Evolutionary conservation across 768 basidiomycete genomes (phyloP).

Genomic region (Cantharellus cinnabarinus): DNA sequence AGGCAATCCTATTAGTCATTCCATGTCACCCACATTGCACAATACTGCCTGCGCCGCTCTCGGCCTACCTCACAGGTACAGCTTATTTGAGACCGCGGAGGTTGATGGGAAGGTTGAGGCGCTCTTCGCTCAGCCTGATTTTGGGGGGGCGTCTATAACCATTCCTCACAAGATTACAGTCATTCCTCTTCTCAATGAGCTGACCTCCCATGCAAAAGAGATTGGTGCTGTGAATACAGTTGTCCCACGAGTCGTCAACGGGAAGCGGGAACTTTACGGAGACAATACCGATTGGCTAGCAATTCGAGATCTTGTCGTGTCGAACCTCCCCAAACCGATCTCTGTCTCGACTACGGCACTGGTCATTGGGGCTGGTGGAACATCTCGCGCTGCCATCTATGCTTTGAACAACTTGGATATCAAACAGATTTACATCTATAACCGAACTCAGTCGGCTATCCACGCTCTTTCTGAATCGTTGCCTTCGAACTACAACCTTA

Average conservation of each 20-base stretch:
- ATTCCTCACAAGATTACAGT: slow-evolving; percentile 89
- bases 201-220: slow-evolving; percentile 60
- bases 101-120: slow-evolving; percentile 46
- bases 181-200: slow-evolving; percentile 56
- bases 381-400: slow-evolving; percentile 84
- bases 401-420: slow-evolving; percentile 56
- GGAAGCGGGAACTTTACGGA: slow-evolving; percentile 40
- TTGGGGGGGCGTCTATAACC: slow-evolving; percentile 92
- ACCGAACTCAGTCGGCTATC: slow-evolving; percentile 63
- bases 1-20: slow-evolving; percentile 72
- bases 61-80: slow-evolving; percentile 70
- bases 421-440: slow-evolving; percentile 61
- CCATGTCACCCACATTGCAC: slow-evolving; percentile 84
- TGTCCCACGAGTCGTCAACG: slow-evolving; percentile 30
- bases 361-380: slow-evolving; percentile 90
- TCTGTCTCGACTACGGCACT: slow-evolving; percentile 32
- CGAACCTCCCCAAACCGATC: slow-evolving; percentile 11
- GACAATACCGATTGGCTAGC: slow-evolving; percentile 97
- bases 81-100: slow-evolving; percentile 47
- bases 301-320: slow-evolving; percentile 33
- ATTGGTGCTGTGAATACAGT: slow-evolving; percentile 97
- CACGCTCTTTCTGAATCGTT: slow-evolving; percentile 46
- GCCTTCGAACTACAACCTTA: slow-evolving; percentile 37
- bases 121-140: slow-evolving; percentile 41
- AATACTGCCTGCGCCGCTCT: slow-evolving; percentile 69